Evolutionary conservation across 2,329 filamentous ascomycete species (phyloP).

Genomic region (Colletotrichum navitas): DNA sequence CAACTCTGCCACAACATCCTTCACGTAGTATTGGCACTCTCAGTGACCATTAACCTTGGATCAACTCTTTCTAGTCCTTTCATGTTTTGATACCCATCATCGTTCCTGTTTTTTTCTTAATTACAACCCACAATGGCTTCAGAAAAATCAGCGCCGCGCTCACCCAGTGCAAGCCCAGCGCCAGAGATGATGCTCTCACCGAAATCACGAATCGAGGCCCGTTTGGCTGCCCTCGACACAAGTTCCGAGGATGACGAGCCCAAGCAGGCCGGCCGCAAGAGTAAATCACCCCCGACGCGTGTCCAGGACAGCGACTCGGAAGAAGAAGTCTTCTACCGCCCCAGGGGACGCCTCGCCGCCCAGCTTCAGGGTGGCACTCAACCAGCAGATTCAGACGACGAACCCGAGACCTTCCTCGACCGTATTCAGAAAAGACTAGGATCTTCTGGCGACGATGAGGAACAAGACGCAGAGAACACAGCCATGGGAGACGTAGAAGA

Average conservation of each 20-base stretch:
- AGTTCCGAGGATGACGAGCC: constrained; percentile 57
- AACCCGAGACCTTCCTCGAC: constrained; percentile 54
- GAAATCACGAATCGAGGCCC: constrained; percentile 66
- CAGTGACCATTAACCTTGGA: not conserved
- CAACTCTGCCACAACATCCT: constrained; percentile 35
- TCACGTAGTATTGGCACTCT: constrained; percentile 29
- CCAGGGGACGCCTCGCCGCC: constrained; percentile 74
- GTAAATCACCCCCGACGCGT: constrained; percentile 15
- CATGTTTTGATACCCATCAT: constrained; percentile 34
- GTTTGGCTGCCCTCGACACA: constrained; percentile 64
- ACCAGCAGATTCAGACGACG: constrained; percentile 44
- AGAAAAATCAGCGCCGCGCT: constrained; percentile 60
- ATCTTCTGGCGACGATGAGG: constrained; percentile 44
- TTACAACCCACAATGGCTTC: constrained; percentile 60
- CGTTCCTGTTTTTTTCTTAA: not conserved
- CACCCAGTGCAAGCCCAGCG: constrained; percentile 54
- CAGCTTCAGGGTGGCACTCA: constrained; percentile 64
- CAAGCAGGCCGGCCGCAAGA: constrained; percentile 27
- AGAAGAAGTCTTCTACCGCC: constrained; percentile 56
- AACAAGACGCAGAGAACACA: constrained; percentile 49
- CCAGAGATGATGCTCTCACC: constrained; percentile 64
- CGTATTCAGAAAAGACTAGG: constrained; percentile 60
- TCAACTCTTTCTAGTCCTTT: constrained; percentile 12
- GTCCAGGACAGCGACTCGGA: constrained; percentile 43
- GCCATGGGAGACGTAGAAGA: constrained; percentile 50